Conservation (phyloP, 202 grass and related monocot genomes). For the Dendrocalamus latiflorus region DNA sequence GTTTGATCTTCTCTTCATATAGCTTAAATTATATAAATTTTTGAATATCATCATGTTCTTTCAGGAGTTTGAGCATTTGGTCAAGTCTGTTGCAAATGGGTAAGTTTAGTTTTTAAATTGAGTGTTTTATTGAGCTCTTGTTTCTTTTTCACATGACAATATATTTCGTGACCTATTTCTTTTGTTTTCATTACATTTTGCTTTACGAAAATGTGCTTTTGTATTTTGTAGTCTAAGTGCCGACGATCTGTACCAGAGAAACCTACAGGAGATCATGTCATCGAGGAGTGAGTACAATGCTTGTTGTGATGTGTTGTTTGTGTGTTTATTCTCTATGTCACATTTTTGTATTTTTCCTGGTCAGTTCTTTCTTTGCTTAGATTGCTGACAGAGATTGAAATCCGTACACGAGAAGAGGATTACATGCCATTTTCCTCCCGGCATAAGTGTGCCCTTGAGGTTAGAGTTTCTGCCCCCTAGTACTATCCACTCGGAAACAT, state of each 20-base stretch:
- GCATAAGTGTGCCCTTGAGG: too few relatives aligned
- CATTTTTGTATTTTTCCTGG: neutral
- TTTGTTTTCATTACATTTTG: neutral
- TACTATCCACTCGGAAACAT: too few relatives aligned
- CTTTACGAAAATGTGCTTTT: neutral
- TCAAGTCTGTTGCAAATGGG: constrained; percentile 6
- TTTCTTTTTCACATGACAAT: neutral
- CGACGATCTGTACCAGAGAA: constrained; percentile 7
- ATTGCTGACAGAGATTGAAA: constrained; percentile 23
- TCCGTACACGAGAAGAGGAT: neutral
- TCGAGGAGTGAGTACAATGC: constrained; percentile 22
- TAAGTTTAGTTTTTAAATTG: neutral
- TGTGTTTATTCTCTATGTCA: neutral
- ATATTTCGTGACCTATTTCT: neutral
- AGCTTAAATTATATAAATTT: neutral
- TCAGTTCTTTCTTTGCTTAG: constrained; percentile 28
- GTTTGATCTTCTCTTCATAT: neutral
- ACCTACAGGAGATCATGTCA: neutral
- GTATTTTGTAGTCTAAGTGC: constrained; percentile 1
- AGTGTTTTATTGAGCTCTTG: neutral
- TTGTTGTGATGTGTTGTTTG: constrained; percentile 11
- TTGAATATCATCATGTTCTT: constrained; percentile 4
- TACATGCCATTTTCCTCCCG: neutral
- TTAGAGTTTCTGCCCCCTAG: too few relatives aligned
- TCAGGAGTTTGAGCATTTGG: constrained; percentile 7